These are phyloP conservation scores for Xylariales sp. DNA, from an alignment of 2,329 filamentous ascomycete genomes.

Conservation along the genomic window DNA sequence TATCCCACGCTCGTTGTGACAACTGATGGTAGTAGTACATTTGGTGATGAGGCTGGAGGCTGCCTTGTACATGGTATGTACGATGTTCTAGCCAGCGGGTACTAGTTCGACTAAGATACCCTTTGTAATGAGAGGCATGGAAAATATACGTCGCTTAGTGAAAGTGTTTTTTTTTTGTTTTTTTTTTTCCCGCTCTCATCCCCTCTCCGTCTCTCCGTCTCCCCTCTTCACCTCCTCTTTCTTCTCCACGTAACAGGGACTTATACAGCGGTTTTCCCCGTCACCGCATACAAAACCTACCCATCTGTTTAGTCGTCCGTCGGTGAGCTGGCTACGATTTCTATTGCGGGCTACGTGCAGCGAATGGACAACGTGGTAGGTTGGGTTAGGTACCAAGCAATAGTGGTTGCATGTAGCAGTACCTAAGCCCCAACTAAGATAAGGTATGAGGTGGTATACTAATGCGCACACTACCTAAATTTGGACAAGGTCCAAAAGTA, in stretches of 20 bases:
- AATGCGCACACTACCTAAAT: slow-evolving; percentile 29
- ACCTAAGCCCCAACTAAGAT: slow-evolving; percentile 31
- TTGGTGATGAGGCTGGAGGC: slow-evolving; percentile 28
- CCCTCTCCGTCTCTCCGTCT: not conserved
- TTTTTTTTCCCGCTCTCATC: too few species aligned
- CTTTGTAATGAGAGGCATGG: too few species aligned
- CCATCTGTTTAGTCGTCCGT: slow-evolving; percentile 12
- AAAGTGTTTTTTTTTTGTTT: not conserved
- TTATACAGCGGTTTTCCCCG: slow-evolving; percentile 13
- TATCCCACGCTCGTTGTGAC: slow-evolving; percentile 8
- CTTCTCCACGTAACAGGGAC: not conserved
- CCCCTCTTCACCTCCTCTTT: not conserved
- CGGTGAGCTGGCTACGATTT: slow-evolving; percentile 37
- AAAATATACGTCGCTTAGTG: not conserved
- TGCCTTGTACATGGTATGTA: not conserved
- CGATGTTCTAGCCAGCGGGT: slow-evolving; percentile 13
- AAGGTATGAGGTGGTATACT: slow-evolving; percentile 28
- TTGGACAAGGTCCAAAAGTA: slow-evolving; percentile 32
- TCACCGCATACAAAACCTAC: slow-evolving; percentile 20
- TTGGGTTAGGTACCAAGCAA: slow-evolving; percentile 38
- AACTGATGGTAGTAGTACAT: slow-evolving; percentile 2
- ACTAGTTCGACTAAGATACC: not conserved
- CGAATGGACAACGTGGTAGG: slow-evolving; percentile 37
- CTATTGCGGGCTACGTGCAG: slow-evolving; percentile 34
- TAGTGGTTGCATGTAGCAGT: slow-evolving; percentile 37